phyloP scores from a whole-genome alignment of 2,329 filamentous ascomycete genomes.

The Cryoendolithus antarcticus region DNA sequence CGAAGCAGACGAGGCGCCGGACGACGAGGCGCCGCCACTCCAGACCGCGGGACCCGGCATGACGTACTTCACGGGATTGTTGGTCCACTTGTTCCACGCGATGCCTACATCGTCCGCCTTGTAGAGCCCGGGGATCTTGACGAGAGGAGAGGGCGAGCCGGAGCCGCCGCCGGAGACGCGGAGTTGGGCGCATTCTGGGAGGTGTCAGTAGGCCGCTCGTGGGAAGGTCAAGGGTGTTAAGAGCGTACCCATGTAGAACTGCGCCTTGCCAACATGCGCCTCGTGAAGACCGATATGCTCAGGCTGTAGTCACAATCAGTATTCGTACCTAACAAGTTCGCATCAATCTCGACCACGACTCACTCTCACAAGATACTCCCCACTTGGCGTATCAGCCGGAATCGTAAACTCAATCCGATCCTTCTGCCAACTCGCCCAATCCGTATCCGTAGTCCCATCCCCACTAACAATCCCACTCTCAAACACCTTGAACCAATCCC shows the following conservation, averaged over 20 bases:
- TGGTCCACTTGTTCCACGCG: conserved; percentile 9
- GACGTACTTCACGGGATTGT: conserved; percentile 6
- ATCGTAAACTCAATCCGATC: neutral
- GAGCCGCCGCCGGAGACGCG: conserved; percentile 9
- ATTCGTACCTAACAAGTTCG: no score
- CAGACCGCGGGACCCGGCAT: conserved; percentile 9
- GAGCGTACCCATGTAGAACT: neutral
- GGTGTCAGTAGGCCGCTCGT: no score
- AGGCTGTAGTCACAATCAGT: neutral
- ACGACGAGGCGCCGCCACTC: conserved; percentile 1
- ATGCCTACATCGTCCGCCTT: conserved; percentile 9
- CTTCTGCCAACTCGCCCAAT: neutral
- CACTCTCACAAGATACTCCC: conserved; percentile 2
- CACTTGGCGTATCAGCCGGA: conserved; percentile 3
- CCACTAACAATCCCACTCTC: neutral
- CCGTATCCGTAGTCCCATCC: neutral
- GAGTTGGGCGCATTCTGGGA: conserved; percentile 9
- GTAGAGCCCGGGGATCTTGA: conserved; percentile 11
- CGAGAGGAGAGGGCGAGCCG: conserved; percentile 7
- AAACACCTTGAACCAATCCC: conserved; percentile 3
- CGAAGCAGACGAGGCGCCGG: neutral
- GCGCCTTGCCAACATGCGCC: conserved; percentile 14
- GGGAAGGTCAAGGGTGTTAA: no score
- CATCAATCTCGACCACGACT: no score
- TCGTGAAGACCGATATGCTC: conserved; percentile 5